Percentiles rank a stretch among this genome's conserved stretches.
These are phyloP conservation scores for Gautieria morchelliformis DNA, from an alignment of 768 basidiomycete genomes.

Conservation along the genomic window DNA sequence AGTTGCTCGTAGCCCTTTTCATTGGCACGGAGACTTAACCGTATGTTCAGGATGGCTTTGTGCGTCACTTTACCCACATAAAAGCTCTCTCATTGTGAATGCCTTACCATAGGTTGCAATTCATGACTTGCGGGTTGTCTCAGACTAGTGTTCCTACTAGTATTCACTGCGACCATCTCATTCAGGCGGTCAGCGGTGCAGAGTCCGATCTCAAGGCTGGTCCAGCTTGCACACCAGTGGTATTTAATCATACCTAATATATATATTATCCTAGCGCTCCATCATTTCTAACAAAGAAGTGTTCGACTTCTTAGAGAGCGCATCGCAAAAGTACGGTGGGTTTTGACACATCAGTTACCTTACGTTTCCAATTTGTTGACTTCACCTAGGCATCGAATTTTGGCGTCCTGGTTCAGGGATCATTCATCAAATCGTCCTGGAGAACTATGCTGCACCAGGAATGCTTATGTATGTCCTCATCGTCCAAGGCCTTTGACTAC, in stretches of 20 bases:
- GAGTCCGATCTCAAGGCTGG: constrained; percentile 71
- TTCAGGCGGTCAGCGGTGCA: constrained; percentile 88
- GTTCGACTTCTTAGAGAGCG: constrained; percentile 93
- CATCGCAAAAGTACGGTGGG: constrained; percentile 65
- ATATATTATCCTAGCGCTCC: constrained; percentile 44
- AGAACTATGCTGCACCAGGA: constrained; percentile 94
- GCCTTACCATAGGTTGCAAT: constrained; percentile 62
- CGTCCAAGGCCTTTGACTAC: constrained; percentile 6
- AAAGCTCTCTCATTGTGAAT: constrained; percentile 2
- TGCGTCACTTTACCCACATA: background rate
- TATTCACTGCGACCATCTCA: constrained; percentile 97
- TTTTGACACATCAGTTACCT: background rate
- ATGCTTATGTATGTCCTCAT: constrained; percentile 63
- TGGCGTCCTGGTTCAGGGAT: constrained; percentile 93
- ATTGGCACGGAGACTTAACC: background rate
- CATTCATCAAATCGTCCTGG: constrained; percentile 96
- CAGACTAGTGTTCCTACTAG: constrained; percentile 79
- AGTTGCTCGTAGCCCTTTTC: constrained; percentile 22
- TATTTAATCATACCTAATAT: background rate
- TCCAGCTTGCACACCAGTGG: background rate
- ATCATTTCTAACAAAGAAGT: constrained; percentile 90
- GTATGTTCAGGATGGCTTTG: constrained; percentile 3
- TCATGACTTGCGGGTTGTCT: constrained; percentile 90
- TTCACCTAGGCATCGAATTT: constrained; percentile 70
- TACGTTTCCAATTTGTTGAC: background rate